Evolutionary conservation across 169 alveolate species (phyloP), one percentile per base, ranked within the genome.

Genomic region (Eimeria zaria): DNA sequence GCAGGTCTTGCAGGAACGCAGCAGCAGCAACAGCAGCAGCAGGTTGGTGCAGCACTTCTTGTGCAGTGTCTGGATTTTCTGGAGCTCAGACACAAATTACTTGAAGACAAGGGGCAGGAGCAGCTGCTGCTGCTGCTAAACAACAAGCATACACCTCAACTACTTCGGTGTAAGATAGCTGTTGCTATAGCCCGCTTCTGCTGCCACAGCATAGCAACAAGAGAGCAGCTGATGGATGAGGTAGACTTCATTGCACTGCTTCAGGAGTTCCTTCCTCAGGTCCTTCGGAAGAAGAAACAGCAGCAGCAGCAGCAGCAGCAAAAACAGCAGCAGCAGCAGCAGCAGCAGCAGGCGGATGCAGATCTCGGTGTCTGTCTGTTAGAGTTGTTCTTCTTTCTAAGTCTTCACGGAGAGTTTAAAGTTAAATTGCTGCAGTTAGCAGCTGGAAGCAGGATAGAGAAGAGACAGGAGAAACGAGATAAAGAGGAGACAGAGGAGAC

Each of bases 21-120:
- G 30, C 87, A 62, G 83, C 96, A 91, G 67, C 69, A 62, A 36
- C 95, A 76, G 58, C 96, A 91, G 81, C 96, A 91, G 89, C 80
- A 73, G 48, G 90, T 85, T 4, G 96, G 81, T 14, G 24, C 81
- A 11, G 90, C 58, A 39, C 60, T 91, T 48, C 78, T 91, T 39
- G 81, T 76, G 51, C 88, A 83, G 2, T 73, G 90, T 51, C 46
- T 91, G 39, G 96, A 91, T n/a, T 76, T 53, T 80, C 81, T 83
- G 18, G 96, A 91, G 60, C 81, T 91, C 67, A 76, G 96, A 8
- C 41, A 71, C 62, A 91, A 22, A 41, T 36, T 91, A 64, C 89
- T 91, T 44, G 90, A 91, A 11, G 89, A 62, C 69, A 41, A 76
- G 51, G 90, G 73, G 67, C 67, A 73, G 22, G 53, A 53, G 44